phyloP scores from a whole-genome alignment of 352 stramenopile species.

The Globisporangium iwayamae region DNA sequence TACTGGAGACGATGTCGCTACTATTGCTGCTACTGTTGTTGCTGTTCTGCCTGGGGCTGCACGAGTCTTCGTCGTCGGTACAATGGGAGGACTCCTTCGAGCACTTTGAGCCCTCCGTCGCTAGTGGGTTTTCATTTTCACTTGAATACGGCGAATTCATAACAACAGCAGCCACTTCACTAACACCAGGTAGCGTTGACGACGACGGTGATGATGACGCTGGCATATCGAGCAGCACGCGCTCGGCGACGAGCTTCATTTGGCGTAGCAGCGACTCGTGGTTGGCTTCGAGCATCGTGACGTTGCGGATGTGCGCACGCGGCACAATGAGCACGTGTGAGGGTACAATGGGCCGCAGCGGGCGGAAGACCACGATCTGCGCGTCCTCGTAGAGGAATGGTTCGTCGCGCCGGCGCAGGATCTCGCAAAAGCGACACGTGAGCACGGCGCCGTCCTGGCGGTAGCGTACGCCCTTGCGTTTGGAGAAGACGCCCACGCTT shows the following conservation, averaged over 20 bases:
- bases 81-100: conserved; percentile 14
- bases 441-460: conserved; percentile 47
- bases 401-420: conserved; percentile 51
- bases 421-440: conserved; percentile 82
- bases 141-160: neutral
- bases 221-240: conserved; percentile 26
- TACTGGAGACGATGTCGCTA: neutral
- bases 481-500: conserved; percentile 40
- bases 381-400: conserved; percentile 79
- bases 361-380: conserved; percentile 72
- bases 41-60: neutral
- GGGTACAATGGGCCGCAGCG: conserved; percentile 57
- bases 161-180: neutral
- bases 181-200: neutral
- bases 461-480: conserved; percentile 75
- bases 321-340: conserved; percentile 82
- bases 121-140: neutral
- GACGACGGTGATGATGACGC: neutral
- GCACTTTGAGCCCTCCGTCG: conserved; percentile 5
- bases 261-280: conserved; percentile 52
- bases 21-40: neutral
- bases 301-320: conserved; percentile 74
- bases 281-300: conserved; percentile 49
- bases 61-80: conserved; percentile 16
- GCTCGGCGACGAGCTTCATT: conserved; percentile 61